A percentile compares a stretch with the other conserved stretches of the same genome.
Conservation (phyloP, 2,329 filamentous ascomycete genomes). For the Colletotrichum navitas region DNA sequence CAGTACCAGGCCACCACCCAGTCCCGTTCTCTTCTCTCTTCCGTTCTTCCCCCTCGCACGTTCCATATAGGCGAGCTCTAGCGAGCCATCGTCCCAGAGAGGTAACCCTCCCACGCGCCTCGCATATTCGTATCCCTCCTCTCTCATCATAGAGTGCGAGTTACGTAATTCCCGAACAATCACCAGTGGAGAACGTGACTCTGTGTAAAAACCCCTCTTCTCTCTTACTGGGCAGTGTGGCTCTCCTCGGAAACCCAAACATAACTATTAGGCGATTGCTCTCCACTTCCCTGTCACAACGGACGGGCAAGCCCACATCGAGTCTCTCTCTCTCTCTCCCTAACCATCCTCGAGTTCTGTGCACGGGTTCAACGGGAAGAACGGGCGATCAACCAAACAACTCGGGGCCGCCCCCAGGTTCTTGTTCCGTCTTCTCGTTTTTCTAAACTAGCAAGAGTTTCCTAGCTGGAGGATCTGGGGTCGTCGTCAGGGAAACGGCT, state of each 20-base stretch:
- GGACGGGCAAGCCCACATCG: neutral
- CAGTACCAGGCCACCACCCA: neutral
- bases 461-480: neutral
- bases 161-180: slow-evolving; percentile 36
- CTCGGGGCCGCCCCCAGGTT: slow-evolving; percentile 29
- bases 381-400: slow-evolving; percentile 10
- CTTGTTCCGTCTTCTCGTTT: slow-evolving; percentile 1
- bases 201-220: neutral
- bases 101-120: slow-evolving; percentile 2
- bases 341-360: neutral
- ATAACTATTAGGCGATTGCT: slow-evolving; percentile 8
- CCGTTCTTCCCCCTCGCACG: too few species aligned
- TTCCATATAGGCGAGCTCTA: neutral
- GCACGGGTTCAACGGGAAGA: neutral
- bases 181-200: slow-evolving; percentile 13
- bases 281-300: slow-evolving; percentile 6
- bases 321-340: neutral
- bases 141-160: slow-evolving; percentile 15
- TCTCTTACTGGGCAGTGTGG: neutral
- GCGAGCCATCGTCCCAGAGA: neutral
- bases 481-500: neutral
- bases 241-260: neutral
- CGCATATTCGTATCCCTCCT: neutral
- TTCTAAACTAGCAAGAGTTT: neutral
- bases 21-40: neutral